These are phyloP conservation scores for Phytophthora capsici DNA, from an alignment of 352 stramenopile species.

Conservation along the genomic window DNA sequence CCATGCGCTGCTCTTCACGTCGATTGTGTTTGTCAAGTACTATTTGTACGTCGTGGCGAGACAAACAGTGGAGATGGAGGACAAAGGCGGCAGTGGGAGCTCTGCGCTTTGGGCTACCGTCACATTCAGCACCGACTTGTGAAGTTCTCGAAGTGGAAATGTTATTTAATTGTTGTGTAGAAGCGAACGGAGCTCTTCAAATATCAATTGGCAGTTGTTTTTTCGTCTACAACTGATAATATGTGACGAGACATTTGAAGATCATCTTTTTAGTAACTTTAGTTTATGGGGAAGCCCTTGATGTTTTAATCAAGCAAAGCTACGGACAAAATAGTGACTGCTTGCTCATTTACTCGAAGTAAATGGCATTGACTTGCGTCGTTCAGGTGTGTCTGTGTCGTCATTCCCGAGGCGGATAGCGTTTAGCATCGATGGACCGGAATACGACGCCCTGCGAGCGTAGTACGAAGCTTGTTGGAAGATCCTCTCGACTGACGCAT, in stretches of 20 bases:
- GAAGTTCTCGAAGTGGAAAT: conserved; percentile 10
- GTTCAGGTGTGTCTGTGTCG: conserved; percentile 33
- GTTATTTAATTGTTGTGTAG: conserved; percentile 30
- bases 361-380: conserved; percentile 48
- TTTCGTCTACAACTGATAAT: too few species aligned
- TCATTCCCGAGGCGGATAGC: conserved; percentile 15
- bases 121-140: conserved; percentile 35
- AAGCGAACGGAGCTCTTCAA: conserved; percentile 24
- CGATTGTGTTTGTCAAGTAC: conserved; percentile 55
- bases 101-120: conserved; percentile 34
- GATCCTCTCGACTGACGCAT: conserved; percentile 53
- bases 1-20: conserved; percentile 91
- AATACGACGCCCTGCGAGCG: conserved; percentile 41
- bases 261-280: conserved; percentile 26
- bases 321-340: conserved; percentile 8
- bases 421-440: conserved; percentile 29
- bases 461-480: conserved; percentile 67
- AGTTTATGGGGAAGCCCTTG: conserved; percentile 8
- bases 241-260: too few species aligned
- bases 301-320: too few species aligned
- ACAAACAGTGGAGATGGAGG: conserved; percentile 12
- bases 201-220: not conserved
- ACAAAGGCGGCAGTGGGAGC: conserved; percentile 22
- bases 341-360: conserved; percentile 18
- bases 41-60: conserved; percentile 46